Base-by-base conservation (phyloP, 2,329 filamentous ascomycete genomes). In the Daldinia eschscholtzii region DNA sequence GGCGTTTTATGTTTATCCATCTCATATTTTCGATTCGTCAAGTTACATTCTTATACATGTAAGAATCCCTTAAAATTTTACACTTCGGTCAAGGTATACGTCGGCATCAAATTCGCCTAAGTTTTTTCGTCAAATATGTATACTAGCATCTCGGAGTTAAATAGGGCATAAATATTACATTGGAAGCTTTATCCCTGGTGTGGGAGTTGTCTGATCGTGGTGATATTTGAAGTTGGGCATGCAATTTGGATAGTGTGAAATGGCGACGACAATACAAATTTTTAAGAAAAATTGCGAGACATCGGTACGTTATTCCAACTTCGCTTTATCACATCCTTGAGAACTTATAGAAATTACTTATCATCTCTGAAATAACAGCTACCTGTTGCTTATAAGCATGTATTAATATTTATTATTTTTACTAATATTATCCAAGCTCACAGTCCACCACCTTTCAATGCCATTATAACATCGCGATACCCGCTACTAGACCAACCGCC, bases 401-500 rank as follows among this genome's bases (percentile, higher is more conserved):
- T 63, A 59, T 62, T 62, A 62, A 28, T 61, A 42, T 56, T 67
- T 48, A 48, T 48, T 23, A 61, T 39, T 53, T 28, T 26, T 60
- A 55, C 41, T n/a, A 60, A 18, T 12, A 41, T 12, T 18, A 59
- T 55, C 33, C 20, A 35, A 28, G 13, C 42, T 44, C 57, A 44
- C 56, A 61, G 20, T 42, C 26, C 28, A n/a, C 10, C 39, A 42
- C 33, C 55, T 4, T 35, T 18, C 28, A 42, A 30, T 3, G 42
- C 44, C 18, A 23, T 26, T 37, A 7, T 39, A 74, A n/a, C 64
- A 76, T 67, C 4, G 65, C 72, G 12, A 70, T 66, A 13, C 73
- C 73, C 12, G 68, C 68, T 2, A 60, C 67, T 13, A 76, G 23
- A 50, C 74, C 74, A 50, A 69, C 72, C 7, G 64, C 58, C 12